phyloP scores from a whole-genome alignment of 1,284 basidiomycete genomes.

The Pseudozyma pruni region DNA sequence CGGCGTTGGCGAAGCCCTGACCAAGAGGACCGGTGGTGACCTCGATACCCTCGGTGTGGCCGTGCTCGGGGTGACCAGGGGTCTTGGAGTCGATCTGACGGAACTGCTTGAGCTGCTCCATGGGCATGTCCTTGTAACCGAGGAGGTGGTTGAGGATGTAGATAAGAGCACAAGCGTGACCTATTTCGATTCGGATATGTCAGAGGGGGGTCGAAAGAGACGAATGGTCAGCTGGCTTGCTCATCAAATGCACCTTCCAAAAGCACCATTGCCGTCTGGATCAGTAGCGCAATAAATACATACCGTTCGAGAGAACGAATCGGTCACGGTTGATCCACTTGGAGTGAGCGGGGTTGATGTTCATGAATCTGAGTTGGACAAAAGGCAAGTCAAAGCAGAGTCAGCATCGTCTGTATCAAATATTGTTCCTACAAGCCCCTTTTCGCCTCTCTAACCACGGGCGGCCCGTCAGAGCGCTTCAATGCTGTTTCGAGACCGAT shows the following conservation, averaged over 20 bases:
- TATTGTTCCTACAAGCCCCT: not conserved
- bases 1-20: conserved; percentile 86
- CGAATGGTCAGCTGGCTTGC: conserved; percentile 1
- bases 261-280: too few relatives aligned
- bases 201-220: conserved; percentile 70
- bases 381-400: not conserved
- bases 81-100: conserved; percentile 78
- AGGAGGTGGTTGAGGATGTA: conserved; percentile 84
- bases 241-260: not conserved
- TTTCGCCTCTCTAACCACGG: not conserved
- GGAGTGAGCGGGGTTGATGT: conserved; percentile 84
- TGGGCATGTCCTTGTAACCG: conserved; percentile 78
- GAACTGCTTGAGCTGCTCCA: conserved; percentile 80
- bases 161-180: conserved; percentile 72
- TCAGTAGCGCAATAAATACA: not conserved
- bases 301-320: conserved; percentile 76
- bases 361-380: conserved; percentile 76
- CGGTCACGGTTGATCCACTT: conserved; percentile 75
- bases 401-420: conserved; percentile 6
- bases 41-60: conserved; percentile 86
- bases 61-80: conserved; percentile 84
- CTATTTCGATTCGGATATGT: too few relatives aligned
- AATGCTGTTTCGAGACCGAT: too few relatives aligned
- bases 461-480: not conserved
- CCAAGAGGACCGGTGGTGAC: conserved; percentile 96